Base-by-base conservation (phyloP, 2,329 filamentous ascomycete species). In the Colletotrichum musae region DNA sequence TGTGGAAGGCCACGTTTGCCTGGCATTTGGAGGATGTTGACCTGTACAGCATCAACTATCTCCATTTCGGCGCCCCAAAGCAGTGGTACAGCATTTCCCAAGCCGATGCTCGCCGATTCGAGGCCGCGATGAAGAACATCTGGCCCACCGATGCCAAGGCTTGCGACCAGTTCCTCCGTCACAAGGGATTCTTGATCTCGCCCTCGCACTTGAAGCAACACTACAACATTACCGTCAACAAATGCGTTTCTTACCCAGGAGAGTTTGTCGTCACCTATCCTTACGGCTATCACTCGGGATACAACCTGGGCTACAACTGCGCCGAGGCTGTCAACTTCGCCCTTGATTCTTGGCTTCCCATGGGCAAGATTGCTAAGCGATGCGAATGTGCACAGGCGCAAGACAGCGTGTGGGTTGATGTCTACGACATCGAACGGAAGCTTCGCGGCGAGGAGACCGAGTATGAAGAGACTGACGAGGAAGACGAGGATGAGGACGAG, bases 31-130 rank as follows among this genome's bases (percentile, higher is more conserved):
- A 99, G 79, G 96, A 99, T 78, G 95, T 99, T 50, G 96, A 99
- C 83, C 88, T 99, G 5, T 99, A 99, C 89, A 98, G 95, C 79
- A 99, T 99, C 87, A 99, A 99, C 83, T 99, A 98, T 80, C 94
- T 99, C 69, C 96, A 99, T 77, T 99, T 99, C 79, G 96, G 96
- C 63, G 96, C 96, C 1, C 96, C 96, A 0, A 99, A 99, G 82
- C 96, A 99, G 80, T 99, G 96, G 96, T 99, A 99, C 83, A 98
- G 95, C 80, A 98, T 99, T 73, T 97, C 95, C 0, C 97, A 98
- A 79, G 93, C 93, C 73, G 96, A 99, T 78, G 94, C 95, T 15
- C 90, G 94, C 58, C 92, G 93, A 16, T 99, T 99, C 75, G 96
- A 99, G 80, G 90, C 91, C 45, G 95, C 94, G 50, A 99, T 99